These are phyloP conservation scores for Eimeria necatrix DNA, from an alignment of 169 alveolate species.

Conservation along the genomic window DNA sequence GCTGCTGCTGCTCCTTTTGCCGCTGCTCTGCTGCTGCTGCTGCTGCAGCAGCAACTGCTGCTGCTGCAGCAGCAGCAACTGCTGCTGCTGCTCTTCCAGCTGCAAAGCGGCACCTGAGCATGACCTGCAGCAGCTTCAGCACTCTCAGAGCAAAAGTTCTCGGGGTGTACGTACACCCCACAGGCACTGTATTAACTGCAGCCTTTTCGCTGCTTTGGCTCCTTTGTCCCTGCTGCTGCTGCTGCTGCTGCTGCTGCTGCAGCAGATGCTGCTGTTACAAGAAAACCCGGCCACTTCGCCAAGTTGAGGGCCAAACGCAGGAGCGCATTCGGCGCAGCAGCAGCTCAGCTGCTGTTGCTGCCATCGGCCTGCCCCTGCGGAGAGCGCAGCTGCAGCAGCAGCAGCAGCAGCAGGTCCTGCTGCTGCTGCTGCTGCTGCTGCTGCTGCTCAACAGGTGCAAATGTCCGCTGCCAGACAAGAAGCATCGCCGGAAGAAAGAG, in stretches of 20 bases:
- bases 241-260: slow-evolving; percentile 19
- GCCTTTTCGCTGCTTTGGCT: not conserved
- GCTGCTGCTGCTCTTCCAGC: not conserved
- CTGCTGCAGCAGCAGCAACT: not conserved
- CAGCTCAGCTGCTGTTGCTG: slow-evolving; percentile 14
- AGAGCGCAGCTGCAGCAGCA: too few relatives aligned
- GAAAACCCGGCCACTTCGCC: not conserved
- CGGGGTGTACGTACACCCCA: slow-evolving; percentile 36
- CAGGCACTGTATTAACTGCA: not conserved
- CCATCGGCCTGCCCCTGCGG: not conserved
- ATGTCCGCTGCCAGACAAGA: not conserved
- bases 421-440: slow-evolving; percentile 41
- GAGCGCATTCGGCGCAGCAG: not conserved
- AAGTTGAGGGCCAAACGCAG: not conserved
- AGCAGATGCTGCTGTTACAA: not conserved
- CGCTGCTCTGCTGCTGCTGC: slow-evolving; percentile 25
- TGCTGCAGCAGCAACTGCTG: not conserved
- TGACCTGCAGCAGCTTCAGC: not conserved
- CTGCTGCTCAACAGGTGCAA: not conserved
- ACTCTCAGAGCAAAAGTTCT: too few relatives aligned
- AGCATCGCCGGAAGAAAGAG: not conserved
- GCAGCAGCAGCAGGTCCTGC: not conserved
- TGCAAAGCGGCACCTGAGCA: not conserved
- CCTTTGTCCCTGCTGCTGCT: slow-evolving; percentile 11
- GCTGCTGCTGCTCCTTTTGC: slow-evolving; percentile 24